Evolutionary conservation across 2,329 filamentous ascomycete genomes (phyloP), one percentile per base, ranked within the genome.

Genomic region (Fusarium sp.): DNA sequence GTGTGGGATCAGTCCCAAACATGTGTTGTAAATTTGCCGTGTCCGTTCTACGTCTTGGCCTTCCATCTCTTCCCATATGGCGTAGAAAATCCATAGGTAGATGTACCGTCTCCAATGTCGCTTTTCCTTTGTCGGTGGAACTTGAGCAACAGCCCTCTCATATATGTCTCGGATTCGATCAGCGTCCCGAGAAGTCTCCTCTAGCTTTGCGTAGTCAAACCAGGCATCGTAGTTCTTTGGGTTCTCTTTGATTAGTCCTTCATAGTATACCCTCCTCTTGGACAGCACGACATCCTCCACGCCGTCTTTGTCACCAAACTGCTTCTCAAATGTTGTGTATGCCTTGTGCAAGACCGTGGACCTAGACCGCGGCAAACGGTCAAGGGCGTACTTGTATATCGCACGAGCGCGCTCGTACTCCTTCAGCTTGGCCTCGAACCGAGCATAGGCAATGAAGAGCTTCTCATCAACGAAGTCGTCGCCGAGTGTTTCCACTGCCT

Each of bases 251-350:
- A 98, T 86, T 71, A 95, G 90, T 67, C 97, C 92, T 76, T 99
- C 95, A 76, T 99, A 99, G 61, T 95, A 88, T 15, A 96, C 90
- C 69, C 95, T 84, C 66, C 95, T 85, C 75, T 99, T 99, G 14
- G 93, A 93, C n/a, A 98, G 75, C 27, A 99, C 92, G 9, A 98
- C 93, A 73, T 98, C 92, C 70, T 98, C 94, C 3, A 99, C 92
- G 5, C 95, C 95, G 69, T 97, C 92, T 51, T 85, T 84, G 74
- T 98, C 93, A 63, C 95, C 95, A 72, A 92, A 99, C 71, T 99
- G 95, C 79, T 99, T 99, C 77, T 99, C 95, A 68, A 99, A 99
- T 0, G 91, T 94, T 0, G 94, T 98, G 74, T 98, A 99, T 13
- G 93, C 88, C 73, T 96, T 96, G 79, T 99, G 94, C 9, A 99